These are phyloP conservation scores for Anisodus acutangulus DNA, from an alignment of 257 asterid genomes.

Conservation along the genomic window DNA sequence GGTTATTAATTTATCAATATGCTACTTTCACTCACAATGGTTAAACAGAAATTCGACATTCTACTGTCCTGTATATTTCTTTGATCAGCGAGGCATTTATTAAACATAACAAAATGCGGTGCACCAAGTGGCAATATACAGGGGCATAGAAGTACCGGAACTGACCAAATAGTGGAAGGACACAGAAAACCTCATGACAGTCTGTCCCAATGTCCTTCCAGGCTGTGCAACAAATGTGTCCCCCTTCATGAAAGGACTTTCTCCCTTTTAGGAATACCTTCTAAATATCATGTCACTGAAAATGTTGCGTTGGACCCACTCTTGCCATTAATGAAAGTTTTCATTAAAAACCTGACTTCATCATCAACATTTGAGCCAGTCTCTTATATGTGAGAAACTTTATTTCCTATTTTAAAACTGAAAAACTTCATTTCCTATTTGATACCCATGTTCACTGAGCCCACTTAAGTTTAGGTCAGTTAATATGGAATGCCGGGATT, in stretches of 20 bases:
- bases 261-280: background rate
- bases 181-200: background rate
- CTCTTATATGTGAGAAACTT: background rate
- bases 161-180: background rate
- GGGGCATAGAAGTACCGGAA: background rate
- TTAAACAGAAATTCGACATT: background rate
- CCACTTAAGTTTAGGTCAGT: background rate
- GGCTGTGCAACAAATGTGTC: slow-evolving; percentile 16
- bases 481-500: background rate
- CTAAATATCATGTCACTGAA: background rate
- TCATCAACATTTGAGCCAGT: background rate
- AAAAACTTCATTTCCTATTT: background rate
- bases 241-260: background rate
- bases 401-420: background rate
- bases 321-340: background rate
- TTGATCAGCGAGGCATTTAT: background rate
- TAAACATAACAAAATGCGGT: background rate
- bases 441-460: background rate
- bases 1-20: background rate
- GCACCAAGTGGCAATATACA: background rate
- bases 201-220: background rate
- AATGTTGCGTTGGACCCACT: background rate
- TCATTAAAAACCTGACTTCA: background rate
- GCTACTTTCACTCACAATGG: background rate
- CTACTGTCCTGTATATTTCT: background rate